phyloP scores from a whole-genome alignment of 495 filamentous ascomycete species.

The Penicillium angulare region DNA sequence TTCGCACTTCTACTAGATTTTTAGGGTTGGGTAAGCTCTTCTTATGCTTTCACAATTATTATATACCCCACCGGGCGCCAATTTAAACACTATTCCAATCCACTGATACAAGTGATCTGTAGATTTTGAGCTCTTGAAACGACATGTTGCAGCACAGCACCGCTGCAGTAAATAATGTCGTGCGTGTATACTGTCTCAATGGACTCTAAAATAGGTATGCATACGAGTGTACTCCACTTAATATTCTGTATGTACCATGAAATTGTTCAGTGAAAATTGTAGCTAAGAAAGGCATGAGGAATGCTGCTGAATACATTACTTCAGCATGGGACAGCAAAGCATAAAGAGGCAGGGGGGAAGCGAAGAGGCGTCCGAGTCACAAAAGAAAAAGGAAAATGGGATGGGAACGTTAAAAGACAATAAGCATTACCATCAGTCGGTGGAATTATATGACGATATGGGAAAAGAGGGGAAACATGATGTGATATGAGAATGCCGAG shows the following conservation, averaged over 20 bases:
- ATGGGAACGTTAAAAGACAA: constrained; percentile 2
- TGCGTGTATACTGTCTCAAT: too few species aligned
- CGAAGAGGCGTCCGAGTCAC: background rate
- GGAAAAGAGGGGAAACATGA: background rate
- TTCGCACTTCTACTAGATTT: too few species aligned
- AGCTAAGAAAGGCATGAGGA: constrained; percentile 8
- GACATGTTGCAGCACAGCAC: too few species aligned
- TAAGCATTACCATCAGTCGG: constrained; percentile 15
- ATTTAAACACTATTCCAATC: too few species aligned
- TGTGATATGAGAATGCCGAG: constrained; percentile 1
- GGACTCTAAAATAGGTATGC: too few species aligned
- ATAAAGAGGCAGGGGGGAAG: background rate
- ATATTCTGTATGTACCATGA: constrained; percentile 1
- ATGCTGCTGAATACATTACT: background rate
- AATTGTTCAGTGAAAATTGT: background rate
- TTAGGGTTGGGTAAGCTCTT: too few species aligned
- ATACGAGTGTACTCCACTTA: background rate
- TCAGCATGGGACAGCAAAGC: constrained; percentile 4
- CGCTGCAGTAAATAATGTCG: too few species aligned
- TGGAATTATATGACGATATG: constrained; percentile 9
- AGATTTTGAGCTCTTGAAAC: too few species aligned
- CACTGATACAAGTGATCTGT: too few species aligned
- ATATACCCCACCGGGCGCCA: too few species aligned
- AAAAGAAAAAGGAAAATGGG: constrained; percentile 5
- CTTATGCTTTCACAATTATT: too few species aligned